Conservation (phyloP, 1,284 basidiomycete genomes). For the Irpex rosettiformis region DNA sequence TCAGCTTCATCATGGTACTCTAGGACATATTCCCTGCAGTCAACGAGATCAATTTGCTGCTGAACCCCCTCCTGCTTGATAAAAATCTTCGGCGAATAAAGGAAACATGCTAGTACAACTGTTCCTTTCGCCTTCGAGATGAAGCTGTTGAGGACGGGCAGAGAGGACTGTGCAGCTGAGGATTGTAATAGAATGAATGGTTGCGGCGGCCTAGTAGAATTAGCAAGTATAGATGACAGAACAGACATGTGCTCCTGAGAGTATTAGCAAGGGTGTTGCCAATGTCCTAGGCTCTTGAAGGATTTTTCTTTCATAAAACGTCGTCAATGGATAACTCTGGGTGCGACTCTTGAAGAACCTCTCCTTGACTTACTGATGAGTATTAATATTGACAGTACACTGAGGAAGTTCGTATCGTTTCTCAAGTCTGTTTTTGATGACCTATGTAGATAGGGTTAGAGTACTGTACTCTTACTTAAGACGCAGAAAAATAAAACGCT, state of each 20-base stretch:
- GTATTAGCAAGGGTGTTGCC: no score
- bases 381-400: no score
- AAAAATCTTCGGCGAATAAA: conserved; percentile 47
- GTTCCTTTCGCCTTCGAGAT: conserved; percentile 21
- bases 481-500: conserved; percentile 46
- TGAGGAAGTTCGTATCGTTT: no score
- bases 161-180: conserved; percentile 55
- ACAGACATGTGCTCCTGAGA: not conserved
- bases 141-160: conserved; percentile 53
- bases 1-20: conserved; percentile 42
- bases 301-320: no score
- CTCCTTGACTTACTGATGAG: no score
- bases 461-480: not conserved
- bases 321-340: no score
- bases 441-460: not conserved
- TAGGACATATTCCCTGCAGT: conserved; percentile 53
- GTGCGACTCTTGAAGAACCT: no score
- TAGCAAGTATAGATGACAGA: conserved; percentile 4
- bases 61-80: conserved; percentile 18
- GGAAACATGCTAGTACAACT: conserved; percentile 54
- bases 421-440: no score
- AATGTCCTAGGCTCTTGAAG: no score
- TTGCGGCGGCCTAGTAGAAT: conserved; percentile 23
- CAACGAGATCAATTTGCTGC: conserved; percentile 39
- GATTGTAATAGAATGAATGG: conserved; percentile 63